Percentiles rank a stretch among this genome's conserved stretches.
phyloP scores from a whole-genome alignment of 352 stramenopile species.

The Pelagophyceae sp. region DNA sequence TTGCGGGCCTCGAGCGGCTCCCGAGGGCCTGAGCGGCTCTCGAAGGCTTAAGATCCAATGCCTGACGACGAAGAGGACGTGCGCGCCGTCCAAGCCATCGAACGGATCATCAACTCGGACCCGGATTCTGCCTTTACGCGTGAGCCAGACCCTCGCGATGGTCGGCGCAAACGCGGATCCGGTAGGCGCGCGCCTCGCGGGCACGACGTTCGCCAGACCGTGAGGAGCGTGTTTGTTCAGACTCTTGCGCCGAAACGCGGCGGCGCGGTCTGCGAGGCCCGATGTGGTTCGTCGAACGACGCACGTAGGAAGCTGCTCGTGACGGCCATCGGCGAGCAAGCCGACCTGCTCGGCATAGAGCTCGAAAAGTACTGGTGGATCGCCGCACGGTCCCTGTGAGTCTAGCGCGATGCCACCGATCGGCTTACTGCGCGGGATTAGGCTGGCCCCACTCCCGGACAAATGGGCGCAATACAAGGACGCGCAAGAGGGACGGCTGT shows the following conservation, averaged over 20 bases:
- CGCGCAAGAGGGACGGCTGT: neutral
- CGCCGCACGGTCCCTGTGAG: slow-evolving; percentile 7
- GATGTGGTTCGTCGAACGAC: slow-evolving; percentile 1
- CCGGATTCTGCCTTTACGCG: neutral
- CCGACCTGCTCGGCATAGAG: neutral
- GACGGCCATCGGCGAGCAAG: slow-evolving; percentile 13
- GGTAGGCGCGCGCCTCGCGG: neutral
- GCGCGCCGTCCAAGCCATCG: neutral
- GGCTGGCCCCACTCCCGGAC: neutral
- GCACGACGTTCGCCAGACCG: neutral
- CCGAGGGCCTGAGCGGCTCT: too few species aligned
- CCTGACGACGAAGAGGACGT: neutral
- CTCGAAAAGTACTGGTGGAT: neutral
- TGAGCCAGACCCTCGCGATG: neutral
- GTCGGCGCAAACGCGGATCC: neutral
- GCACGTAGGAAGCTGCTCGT: neutral
- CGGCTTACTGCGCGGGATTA: too few species aligned
- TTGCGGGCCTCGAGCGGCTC: too few species aligned
- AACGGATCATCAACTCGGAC: slow-evolving; percentile 2
- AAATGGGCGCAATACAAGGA: slow-evolving; percentile 18
- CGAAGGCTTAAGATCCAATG: too few species aligned
- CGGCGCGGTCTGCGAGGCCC: neutral
- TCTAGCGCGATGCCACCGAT: neutral
- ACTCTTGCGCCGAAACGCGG: too few species aligned
- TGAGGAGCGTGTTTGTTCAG: too few species aligned